Evolutionary conservation across 2,329 filamentous ascomycete genomes (phyloP), one percentile per base, ranked within the genome.

Genomic region (Madurella mycetomatis): DNA sequence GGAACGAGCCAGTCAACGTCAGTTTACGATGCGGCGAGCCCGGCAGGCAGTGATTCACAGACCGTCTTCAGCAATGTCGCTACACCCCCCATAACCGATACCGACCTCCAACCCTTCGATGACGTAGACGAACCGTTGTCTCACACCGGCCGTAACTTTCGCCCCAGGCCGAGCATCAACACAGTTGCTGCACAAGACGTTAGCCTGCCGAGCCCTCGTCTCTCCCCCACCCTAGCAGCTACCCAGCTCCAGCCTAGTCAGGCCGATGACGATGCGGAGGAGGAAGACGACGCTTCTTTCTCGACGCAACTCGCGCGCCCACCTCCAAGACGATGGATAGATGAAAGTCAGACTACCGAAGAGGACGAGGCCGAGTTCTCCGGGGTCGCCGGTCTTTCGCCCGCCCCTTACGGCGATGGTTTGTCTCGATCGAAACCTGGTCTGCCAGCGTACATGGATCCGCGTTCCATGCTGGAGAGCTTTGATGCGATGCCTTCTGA

Each of bases 401-500:
- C 58, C 55, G 66, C 53, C 49, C 60, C 54, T 48, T 65, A 68
- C 56, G 61, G 68, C 46, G 47, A 54, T 50, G 55, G 56, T 2
- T 31, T 56, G 3, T 47, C 55, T 41, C 52, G 51, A 16, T 40
- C 58, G 7, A 51, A 56, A 34, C 41, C 42, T 5, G 46, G 19
- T 42, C 37, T 69, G 68, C 65, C 79, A 70, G 69, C 67, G 17
- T 69, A 92, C 17, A 81, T 92, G 72, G 89, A 95, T 64, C 88
- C 92, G n/a, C 88, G 88, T 8, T 82, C 80, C 15, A 89, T 99
- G 78, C 74, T 99, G 15, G 88, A 96, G 63, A 85, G 86, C 2
- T 99, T 97, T 64, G 92, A 97, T 68, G 82, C 87, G 7, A 88
- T 99, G 79, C 91, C 92, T 1, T 84, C 88, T 43, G 87, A 94